Evolutionary conservation across 495 filamentous ascomycete genomes (phyloP).

Genomic region (Penicillium maclennaniae): DNA sequence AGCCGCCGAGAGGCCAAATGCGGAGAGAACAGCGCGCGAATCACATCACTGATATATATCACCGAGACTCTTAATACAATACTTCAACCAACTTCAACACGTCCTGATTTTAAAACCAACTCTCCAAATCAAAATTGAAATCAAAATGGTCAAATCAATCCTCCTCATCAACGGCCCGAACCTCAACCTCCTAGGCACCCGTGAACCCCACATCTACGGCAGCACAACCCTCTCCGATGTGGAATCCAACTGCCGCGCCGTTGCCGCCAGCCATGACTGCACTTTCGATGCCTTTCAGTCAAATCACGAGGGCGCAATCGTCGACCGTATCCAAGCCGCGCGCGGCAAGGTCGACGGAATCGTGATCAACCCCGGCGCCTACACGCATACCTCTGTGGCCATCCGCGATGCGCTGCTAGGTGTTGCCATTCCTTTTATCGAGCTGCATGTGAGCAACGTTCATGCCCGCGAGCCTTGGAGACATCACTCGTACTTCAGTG

Average conservation of each 20-base stretch:
- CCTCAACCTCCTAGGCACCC: constrained; percentile 71
- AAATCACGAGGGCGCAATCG: constrained; percentile 62
- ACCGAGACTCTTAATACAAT: not conserved
- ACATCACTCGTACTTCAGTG: constrained; percentile 62
- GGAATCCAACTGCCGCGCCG: constrained; percentile 37
- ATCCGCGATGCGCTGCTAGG: constrained; percentile 64
- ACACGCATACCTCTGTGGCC: constrained; percentile 65
- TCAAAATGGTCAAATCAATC: constrained; percentile 48
- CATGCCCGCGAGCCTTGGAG: constrained; percentile 62
- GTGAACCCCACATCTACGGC: constrained; percentile 70
- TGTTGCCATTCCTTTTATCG: constrained; percentile 64
- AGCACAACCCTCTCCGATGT: constrained; percentile 58
- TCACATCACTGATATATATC: not conserved
- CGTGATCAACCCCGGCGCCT: constrained; percentile 66
- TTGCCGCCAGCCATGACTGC: constrained; percentile 40
- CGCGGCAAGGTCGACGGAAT: constrained; percentile 53
- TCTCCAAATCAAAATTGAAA: not conserved
- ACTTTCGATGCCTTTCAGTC: constrained; percentile 56
- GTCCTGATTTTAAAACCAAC: not conserved
- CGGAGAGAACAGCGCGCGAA: constrained; percentile 9
- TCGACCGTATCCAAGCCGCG: constrained; percentile 57
- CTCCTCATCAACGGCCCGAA: constrained; percentile 79
- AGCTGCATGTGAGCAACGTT: constrained; percentile 67
- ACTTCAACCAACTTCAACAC: not conserved
- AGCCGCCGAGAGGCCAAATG: constrained; percentile 9